phyloP scores from a whole-genome alignment of 2,329 filamentous ascomycete species.

The Fusarium sp. region DNA sequence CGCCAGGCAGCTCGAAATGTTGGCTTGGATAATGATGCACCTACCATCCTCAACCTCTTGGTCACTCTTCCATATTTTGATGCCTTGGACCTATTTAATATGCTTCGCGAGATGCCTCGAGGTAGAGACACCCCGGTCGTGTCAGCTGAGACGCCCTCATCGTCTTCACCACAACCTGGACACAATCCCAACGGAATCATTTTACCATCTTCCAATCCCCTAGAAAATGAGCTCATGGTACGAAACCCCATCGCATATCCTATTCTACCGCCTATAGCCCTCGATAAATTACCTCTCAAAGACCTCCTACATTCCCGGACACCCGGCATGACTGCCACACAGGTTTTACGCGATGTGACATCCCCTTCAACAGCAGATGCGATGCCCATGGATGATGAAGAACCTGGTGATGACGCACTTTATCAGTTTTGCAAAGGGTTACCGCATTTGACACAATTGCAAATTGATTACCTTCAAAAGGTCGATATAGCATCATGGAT shows the following conservation, averaged over 20 bases:
- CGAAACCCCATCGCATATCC: neutral
- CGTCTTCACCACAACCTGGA: no score
- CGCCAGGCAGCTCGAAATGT: neutral
- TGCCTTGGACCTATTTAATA: neutral
- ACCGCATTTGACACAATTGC: neutral
- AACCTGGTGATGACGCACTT: fast-evolving
- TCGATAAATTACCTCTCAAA: neutral
- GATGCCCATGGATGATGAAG: neutral
- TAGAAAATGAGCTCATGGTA: neutral
- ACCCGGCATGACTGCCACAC: neutral
- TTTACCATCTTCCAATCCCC: neutral
- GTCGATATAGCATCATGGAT: neutral
- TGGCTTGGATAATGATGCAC: neutral
- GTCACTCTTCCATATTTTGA: neutral
- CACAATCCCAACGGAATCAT: neutral
- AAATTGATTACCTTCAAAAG: neutral
- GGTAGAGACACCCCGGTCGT: fast-evolving
- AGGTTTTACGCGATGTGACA: neutral
- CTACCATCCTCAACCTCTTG: neutral
- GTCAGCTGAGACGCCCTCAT: no score
- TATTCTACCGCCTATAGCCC: neutral
- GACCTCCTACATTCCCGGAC: neutral
- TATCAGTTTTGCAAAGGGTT: neutral
- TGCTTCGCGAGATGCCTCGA: neutral
- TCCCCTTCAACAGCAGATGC: neutral